Base-by-base conservation (phyloP, 495 filamentous ascomycete genomes). In the Aspergillus saccharolyticus region DNA sequence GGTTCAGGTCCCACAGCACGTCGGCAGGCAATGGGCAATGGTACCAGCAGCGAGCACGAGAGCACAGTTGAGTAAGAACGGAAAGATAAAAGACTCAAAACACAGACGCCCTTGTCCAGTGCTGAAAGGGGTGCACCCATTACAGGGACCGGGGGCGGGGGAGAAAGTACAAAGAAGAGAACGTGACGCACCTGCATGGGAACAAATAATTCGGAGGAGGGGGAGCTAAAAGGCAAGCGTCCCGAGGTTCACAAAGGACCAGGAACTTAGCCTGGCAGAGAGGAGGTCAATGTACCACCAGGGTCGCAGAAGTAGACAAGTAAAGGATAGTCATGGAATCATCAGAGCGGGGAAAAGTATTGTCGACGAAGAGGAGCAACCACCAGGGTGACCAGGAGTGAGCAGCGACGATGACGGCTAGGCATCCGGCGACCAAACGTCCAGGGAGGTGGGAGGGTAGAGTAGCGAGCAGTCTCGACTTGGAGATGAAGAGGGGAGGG, bases 111-210 rank as follows among this genome's bases (percentile, higher is more conserved):
- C 33, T 14, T 15, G 9, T n/a, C 33, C 28, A 51, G 22, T 30
- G 19, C 22, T 21, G 18, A 24, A 42, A 17, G 24, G 42, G 42
- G 12, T 39, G 17, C 28, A n/a, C n/a, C n/a, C n/a, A 9, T 14
- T 24, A 25, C 44, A 53, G 42, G 46, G 53, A 51, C 15, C 21
- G 18, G n/a, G 42, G 15, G 39, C 20, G 24, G 43, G n/a, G 42
- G 28, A 43, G 30, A 55, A 22, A 43, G 24, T n/a, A n/a, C 28
- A 59, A 57, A 47, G 44, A 19, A 53, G 39, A 55, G 22, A 61
- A 55, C 56, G 28, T 20, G 54, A 76, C 74, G 54, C 57, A 77
- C 74, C 74, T 77, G 74, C 74, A 77, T 77, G 66, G 64, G 67
- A 73, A 66, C 64, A 64, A 69, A 61, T 65, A 64, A 61, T 63